phyloP scores from a whole-genome alignment of 2,329 filamentous ascomycete species.

The Pseudogymnoascus sp. region DNA sequence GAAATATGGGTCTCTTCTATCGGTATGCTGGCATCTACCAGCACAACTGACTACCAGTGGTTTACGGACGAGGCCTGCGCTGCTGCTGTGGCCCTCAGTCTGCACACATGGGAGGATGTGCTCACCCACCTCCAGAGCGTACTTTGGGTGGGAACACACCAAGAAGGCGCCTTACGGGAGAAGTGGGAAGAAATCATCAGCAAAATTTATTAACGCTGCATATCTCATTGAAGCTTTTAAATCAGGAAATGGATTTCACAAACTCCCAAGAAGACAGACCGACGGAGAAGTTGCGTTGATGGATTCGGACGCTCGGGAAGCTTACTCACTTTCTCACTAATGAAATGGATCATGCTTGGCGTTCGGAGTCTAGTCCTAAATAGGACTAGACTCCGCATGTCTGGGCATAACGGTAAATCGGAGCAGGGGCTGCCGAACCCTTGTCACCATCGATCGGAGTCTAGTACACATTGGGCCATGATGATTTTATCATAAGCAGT shows the following conservation, averaged over 20 bases:
- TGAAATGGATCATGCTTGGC: neutral
- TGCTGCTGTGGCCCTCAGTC: neutral
- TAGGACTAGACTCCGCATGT: slow-evolving; percentile 8
- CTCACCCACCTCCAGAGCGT: slow-evolving; percentile 18
- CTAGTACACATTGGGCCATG: slow-evolving; percentile 16
- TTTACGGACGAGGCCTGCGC: slow-evolving; percentile 23
- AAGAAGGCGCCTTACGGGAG: slow-evolving; percentile 20
- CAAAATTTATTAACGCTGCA: neutral
- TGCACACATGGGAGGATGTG: slow-evolving; percentile 22
- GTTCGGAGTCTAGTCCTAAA: slow-evolving; percentile 15
- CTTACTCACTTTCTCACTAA: neutral
- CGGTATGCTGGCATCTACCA: slow-evolving; percentile 31
- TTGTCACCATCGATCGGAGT: slow-evolving; percentile 14
- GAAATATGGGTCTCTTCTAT: slow-evolving; percentile 36
- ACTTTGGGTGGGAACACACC: slow-evolving; percentile 26
- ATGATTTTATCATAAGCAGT: neutral
- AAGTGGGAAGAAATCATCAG: slow-evolving; percentile 24
- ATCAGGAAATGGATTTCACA: no score
- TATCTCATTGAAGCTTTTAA: neutral
- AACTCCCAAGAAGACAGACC: neutral
- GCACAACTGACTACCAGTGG: slow-evolving; percentile 24
- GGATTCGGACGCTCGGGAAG: neutral
- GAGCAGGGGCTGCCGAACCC: slow-evolving; percentile 6
- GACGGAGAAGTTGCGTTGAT: neutral
- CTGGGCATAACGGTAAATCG: neutral